Percentiles rank a stretch among this genome's conserved stretches.
phyloP scores from a whole-genome alignment of 2,329 filamentous ascomycete species.

The Phaeosphaeriaceae sp. region DNA sequence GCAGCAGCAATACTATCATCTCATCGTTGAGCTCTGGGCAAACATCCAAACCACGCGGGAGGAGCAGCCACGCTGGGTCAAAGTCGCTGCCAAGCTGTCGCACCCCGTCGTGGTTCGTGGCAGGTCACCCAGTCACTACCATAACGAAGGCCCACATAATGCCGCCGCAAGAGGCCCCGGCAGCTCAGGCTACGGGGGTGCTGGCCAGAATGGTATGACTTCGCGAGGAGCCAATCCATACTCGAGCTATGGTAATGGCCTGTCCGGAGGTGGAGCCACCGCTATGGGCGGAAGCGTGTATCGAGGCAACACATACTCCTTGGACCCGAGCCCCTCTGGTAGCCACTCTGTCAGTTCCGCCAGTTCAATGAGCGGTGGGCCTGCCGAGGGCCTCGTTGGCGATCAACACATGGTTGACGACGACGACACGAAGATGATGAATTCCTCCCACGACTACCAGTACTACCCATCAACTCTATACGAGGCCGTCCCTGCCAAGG shows the following conservation, averaged over 20 bases:
- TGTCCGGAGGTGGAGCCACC: conserved; percentile 38
- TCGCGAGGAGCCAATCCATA: conserved; percentile 64
- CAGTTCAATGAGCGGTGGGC: conserved; percentile 49
- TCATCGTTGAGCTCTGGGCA: conserved; percentile 73
- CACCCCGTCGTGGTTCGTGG: conserved; percentile 51
- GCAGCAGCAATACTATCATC: conserved; percentile 89
- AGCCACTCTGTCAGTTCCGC: conserved; percentile 56
- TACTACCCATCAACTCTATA: conserved; percentile 56
- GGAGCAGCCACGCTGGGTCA: conserved; percentile 42
- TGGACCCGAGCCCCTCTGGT: conserved; percentile 48
- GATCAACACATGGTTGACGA: conserved; percentile 51
- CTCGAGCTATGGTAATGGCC: conserved; percentile 38
- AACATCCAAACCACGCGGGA: conserved; percentile 45
- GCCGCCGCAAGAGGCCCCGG: conserved; percentile 42
- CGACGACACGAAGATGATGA: conserved; percentile 49
- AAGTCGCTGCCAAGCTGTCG: conserved; percentile 44
- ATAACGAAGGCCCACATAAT: conserved; percentile 55
- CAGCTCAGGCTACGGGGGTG: conserved; percentile 38
- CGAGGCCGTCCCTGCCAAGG: conserved; percentile 46
- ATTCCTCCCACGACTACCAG: conserved; percentile 53
- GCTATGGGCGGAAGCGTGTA: conserved; percentile 44
- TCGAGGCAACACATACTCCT: conserved; percentile 45
- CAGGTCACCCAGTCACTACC: conserved; percentile 53
- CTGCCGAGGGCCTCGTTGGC: conserved; percentile 51
- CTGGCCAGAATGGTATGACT: conserved; percentile 66